Evolutionary conservation across 768 basidiomycete species (phyloP).

Genomic region (Filobasidium wieringae): DNA sequence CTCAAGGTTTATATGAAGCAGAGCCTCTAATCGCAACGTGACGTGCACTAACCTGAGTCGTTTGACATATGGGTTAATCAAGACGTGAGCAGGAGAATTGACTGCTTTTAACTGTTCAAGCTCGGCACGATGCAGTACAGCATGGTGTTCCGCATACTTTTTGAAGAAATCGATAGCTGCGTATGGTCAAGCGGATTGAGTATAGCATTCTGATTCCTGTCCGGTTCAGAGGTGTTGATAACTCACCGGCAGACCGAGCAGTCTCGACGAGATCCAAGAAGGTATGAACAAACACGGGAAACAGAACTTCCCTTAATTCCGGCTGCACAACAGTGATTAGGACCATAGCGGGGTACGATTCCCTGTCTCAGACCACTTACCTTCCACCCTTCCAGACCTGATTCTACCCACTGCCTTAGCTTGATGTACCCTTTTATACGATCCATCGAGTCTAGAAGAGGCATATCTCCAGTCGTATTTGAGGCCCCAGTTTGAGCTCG

Average conservation of each 20-base stretch:
- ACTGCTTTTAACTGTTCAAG: slow-evolving; percentile 70
- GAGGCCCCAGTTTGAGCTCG: slow-evolving; percentile 9
- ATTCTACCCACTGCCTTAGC: slow-evolving; percentile 37
- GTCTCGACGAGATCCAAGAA: slow-evolving; percentile 86
- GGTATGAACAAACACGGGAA: slow-evolving; percentile 94
- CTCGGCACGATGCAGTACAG: slow-evolving; percentile 53
- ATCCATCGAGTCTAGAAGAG: slow-evolving; percentile 34
- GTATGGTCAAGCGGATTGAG: slow-evolving; percentile 11
- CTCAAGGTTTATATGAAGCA: not conserved
- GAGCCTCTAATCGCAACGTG: not conserved
- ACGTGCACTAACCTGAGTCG: slow-evolving; percentile 51
- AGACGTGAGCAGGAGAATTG: slow-evolving; percentile 68
- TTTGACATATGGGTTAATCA: slow-evolving; percentile 67
- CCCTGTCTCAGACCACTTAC: slow-evolving; percentile 18
- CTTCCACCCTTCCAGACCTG: slow-evolving; percentile 39
- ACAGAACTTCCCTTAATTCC: slow-evolving; percentile 83
- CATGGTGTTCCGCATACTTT: slow-evolving; percentile 57
- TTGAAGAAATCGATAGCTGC: slow-evolving; percentile 64
- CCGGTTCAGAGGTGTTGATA: not conserved
- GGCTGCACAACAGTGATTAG: slow-evolving; percentile 46
- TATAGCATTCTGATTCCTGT: not conserved
- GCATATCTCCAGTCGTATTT: slow-evolving; percentile 13
- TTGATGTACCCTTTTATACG: slow-evolving; percentile 34
- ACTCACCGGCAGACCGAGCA: slow-evolving; percentile 77
- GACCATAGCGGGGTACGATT: not conserved